These are phyloP conservation scores for Pestalotiopsis sp. DNA, from an alignment of 2,329 filamentous ascomycete genomes.

Conservation along the genomic window DNA sequence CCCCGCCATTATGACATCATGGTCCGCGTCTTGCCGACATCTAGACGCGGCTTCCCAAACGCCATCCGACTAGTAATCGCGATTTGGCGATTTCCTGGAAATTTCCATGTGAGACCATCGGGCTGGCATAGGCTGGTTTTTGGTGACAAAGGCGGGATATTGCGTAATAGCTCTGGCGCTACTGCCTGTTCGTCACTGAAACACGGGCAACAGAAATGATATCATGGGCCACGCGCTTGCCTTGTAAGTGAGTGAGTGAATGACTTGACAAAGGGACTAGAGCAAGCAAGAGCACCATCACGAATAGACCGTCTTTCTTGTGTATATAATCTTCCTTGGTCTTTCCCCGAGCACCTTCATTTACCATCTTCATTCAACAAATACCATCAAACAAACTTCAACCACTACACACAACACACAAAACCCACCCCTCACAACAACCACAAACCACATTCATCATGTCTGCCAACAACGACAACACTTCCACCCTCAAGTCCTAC, in stretches of 20 bases:
- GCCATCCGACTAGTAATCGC: neutral
- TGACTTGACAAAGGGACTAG: neutral
- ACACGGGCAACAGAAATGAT: slow-evolving; percentile 2
- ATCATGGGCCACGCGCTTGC: neutral
- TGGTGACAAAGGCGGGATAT: neutral
- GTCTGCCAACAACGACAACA: slow-evolving; percentile 44
- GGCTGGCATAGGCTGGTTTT: too few relatives aligned
- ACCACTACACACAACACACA: neutral
- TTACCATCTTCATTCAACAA: neutral
- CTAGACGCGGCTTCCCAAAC: neutral
- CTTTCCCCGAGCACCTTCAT: neutral
- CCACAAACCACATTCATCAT: slow-evolving; percentile 25
- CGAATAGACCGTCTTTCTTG: neutral
- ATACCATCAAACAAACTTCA: neutral
- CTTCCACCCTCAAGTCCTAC: slow-evolving; percentile 81
- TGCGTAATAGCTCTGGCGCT: slow-evolving; percentile 1
- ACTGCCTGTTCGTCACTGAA: slow-evolving; percentile 1
- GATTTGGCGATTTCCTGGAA: slow-evolving; percentile 2
- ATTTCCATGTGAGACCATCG: slow-evolving; percentile 1
- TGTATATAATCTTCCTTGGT: neutral
- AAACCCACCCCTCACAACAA: neutral
- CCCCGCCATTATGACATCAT: slow-evolving; percentile 6
- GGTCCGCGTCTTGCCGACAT: neutral
- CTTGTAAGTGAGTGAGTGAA: neutral
- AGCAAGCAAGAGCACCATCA: neutral